Percentiles rank a stretch among this genome's conserved stretches.
These are phyloP conservation scores for Globisporangium sylvaticum DNA, from an alignment of 352 stramenopile genomes.

Conservation along the genomic window DNA sequence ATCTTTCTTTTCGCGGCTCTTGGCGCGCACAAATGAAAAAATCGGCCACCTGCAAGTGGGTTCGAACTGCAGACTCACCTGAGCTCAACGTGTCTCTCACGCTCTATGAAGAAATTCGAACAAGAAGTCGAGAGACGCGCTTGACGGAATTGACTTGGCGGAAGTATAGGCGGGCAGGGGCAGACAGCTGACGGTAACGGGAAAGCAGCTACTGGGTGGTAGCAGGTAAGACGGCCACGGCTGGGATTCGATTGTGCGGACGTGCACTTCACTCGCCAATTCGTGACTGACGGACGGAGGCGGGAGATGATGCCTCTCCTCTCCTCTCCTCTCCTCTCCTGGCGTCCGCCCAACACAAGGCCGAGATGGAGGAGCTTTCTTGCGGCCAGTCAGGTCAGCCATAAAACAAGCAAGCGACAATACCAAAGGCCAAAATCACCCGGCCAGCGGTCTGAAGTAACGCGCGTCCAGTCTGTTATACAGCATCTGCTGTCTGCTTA, in stretches of 20 bases:
- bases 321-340: too few species aligned
- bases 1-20: background rate
- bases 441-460: background rate
- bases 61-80: slow-evolving; percentile 5
- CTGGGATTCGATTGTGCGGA: background rate
- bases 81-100: background rate
- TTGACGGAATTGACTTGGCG: slow-evolving; percentile 4
- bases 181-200: background rate
- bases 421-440: background rate
- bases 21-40: slow-evolving; percentile 8
- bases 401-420: background rate
- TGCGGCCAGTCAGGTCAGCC: background rate
- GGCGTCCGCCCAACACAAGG: too few species aligned
- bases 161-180: background rate
- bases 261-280: background rate
- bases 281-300: background rate
- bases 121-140: slow-evolving; percentile 1
- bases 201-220: too few species aligned
- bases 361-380: too few species aligned
- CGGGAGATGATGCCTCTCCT: background rate
- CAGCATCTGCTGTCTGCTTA: background rate
- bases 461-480: background rate
- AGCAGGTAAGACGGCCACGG: too few species aligned
- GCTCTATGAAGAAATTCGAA: background rate
- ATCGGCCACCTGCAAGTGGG: slow-evolving; percentile 9